Evolutionary conservation across 345 rosid species (phyloP).

Genomic region (Erysimum cheiranthoides): DNA sequence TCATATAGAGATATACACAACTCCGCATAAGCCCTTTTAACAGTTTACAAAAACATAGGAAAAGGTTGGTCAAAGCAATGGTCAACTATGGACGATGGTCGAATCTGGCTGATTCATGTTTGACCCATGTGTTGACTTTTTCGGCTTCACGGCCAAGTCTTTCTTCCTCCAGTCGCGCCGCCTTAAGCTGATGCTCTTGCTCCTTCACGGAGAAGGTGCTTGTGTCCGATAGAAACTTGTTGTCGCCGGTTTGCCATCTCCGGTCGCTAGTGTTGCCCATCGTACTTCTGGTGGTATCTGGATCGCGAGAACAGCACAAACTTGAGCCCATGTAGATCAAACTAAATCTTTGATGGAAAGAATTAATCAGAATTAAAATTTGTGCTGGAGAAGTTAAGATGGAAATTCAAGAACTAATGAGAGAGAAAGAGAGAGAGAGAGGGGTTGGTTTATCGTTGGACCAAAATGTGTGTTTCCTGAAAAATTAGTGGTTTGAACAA

Average conservation of each 20-base stretch:
- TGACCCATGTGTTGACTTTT: constrained; percentile 39
- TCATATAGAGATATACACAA: constrained; percentile 10
- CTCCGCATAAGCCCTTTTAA: constrained; percentile 6
- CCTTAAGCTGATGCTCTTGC: constrained; percentile 39
- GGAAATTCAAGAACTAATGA: constrained; percentile 25
- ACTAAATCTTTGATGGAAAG: constrained; percentile 17
- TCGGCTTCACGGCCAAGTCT: constrained; percentile 45
- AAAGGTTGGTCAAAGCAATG: constrained; percentile 17
- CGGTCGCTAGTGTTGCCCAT: constrained; percentile 8
- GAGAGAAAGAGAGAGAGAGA: constrained; percentile 3
- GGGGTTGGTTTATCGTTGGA: constrained; percentile 30
- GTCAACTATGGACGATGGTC: constrained; percentile 43
- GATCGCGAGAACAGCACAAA: constrained; percentile 38
- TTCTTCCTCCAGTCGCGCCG: constrained; percentile 32
- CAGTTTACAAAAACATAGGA: constrained; percentile 16
- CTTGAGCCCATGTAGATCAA: constrained; percentile 42
- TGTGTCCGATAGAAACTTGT: constrained; percentile 35
- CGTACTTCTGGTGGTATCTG: constrained; percentile 15
- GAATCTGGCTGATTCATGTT: constrained; percentile 44
- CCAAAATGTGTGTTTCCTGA: constrained; percentile 23
- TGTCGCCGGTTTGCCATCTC: constrained; percentile 29
- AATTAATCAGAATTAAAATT: background rate
- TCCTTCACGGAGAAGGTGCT: constrained; percentile 40
- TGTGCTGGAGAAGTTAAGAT: background rate
- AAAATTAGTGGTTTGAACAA: constrained; percentile 27